Percentiles rank a stretch among this genome's conserved stretches.
Evolutionary conservation across 1,284 basidiomycete species (phyloP).

Genomic region (Earliella scabrosa): DNA sequence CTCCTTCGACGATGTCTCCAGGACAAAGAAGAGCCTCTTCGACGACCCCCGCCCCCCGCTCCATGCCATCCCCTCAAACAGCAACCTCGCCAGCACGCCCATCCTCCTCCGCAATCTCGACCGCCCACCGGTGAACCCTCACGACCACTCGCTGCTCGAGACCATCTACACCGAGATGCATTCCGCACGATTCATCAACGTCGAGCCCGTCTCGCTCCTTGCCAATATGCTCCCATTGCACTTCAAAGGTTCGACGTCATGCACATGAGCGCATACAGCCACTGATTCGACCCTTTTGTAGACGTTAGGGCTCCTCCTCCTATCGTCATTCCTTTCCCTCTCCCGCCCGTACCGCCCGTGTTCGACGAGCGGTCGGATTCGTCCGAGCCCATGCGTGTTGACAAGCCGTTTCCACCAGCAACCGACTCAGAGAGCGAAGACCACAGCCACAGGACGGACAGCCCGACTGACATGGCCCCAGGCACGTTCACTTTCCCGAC

Average conservation of each 20-base stretch:
- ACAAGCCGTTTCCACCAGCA: not conserved
- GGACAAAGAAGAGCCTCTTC: constrained; percentile 2
- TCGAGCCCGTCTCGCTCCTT: constrained; percentile 61
- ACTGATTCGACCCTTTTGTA: constrained; percentile 27
- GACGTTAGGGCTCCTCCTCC: constrained; percentile 69
- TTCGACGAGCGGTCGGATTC: not conserved
- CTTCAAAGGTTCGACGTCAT: constrained; percentile 53
- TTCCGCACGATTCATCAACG: constrained; percentile 65
- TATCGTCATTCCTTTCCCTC: constrained; percentile 61
- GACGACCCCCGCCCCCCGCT: constrained; percentile 10
- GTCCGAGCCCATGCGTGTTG: not conserved
- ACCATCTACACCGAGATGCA: constrained; percentile 72
- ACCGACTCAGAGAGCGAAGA: constrained; percentile 17
- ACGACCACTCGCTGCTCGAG: constrained; percentile 69
- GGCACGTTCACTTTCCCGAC: not conserved
- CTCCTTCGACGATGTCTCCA: constrained; percentile 18
- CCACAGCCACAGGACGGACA: not conserved
- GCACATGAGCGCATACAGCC: not conserved
- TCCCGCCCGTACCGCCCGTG: constrained; percentile 24
- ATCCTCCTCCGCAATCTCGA: constrained; percentile 10
- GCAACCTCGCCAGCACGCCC: constrained; percentile 5
- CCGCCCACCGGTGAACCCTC: constrained; percentile 49
- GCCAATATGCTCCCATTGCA: constrained; percentile 58
- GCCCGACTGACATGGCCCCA: not conserved
- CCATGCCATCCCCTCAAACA: constrained; percentile 4